Conservation (phyloP, 176 grass and related monocot genomes). For the Melocanna baccifera region DNA sequence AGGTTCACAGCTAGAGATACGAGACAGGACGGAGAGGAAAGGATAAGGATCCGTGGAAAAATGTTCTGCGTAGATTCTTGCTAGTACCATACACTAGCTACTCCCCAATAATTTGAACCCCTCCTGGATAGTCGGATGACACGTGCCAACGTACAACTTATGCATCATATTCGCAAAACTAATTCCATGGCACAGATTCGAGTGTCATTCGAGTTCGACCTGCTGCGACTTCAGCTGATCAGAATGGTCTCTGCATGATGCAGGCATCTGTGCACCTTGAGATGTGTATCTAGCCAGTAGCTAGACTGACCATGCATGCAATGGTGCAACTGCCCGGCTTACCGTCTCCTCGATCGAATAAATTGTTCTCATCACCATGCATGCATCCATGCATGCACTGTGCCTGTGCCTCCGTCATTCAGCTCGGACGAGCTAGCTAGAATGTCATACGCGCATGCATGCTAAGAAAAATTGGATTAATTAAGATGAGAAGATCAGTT, state of each 20-base stretch:
- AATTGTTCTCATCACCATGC: neutral
- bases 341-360: constrained; percentile 6
- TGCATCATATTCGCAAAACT: constrained; percentile 17
- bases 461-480: neutral
- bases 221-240: neutral
- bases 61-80: neutral
- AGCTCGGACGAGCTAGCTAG: neutral
- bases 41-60: constrained; percentile 21
- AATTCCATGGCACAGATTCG: neutral
- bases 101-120: constrained; percentile 14
- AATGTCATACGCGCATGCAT: neutral
- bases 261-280: neutral
- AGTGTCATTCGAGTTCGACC: neutral
- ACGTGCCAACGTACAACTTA: constrained; percentile 2
- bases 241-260: neutral
- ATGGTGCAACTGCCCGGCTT: neutral
- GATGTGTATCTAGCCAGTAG: neutral
- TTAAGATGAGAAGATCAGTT: neutral
- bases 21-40: neutral
- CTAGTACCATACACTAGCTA: neutral
- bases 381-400: too few relatives aligned
- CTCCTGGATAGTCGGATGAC: neutral
- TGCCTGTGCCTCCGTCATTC: neutral
- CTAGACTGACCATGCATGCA: constrained; percentile 7
- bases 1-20: neutral